Base-by-base conservation (phyloP, 345 rosid species). In the Theobroma cacao region DNA sequence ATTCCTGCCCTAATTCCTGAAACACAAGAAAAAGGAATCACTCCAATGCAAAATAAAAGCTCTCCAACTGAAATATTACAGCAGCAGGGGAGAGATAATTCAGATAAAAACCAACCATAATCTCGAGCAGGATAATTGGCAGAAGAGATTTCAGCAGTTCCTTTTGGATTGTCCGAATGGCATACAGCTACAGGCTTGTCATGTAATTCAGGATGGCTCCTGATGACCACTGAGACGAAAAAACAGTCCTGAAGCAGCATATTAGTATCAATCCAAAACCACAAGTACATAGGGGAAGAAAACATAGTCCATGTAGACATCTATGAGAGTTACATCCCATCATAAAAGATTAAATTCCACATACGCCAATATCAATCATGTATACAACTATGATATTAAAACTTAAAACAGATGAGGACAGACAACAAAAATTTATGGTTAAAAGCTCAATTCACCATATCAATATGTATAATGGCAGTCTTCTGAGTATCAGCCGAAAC, bases 91-190 rank as follows among this genome's bases (percentile, higher is more conserved):
- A 79, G 55, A 84, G 50, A 80, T 62, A 43, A 85, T 63, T 64
- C 72, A 65, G 74, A 40, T 75, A 9, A 80, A 62, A 79, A 87
- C 92, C 60, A 80, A 94, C 97, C 99, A 87, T 88, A 93, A 75
- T 80, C 88, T 76, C 98, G 90, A 80, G 99, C 98, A 75, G 96
- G 93, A 79, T 95, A 95, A 78, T 95, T 95, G 50, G 99, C 99
- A 26, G 99, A 95, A 68, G 98, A 95, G 72, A 95, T 93, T 88
- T 95, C 98, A 55, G 99, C 99, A 55, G 99, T 93, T 86, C 99
- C 99, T 83, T 91, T 92, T 14, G 92, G 89, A 82, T 88, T 95
- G 83, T 90, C 93, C 7, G 99, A 95, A 86, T 95, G 99, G 75
- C 97, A 92, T 56, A 93, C 90, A 62, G 97, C 99, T 76, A 95